Conservation (phyloP, 192 early-diverging fungal genomes). For the Obelidium mucronatum region DNA sequence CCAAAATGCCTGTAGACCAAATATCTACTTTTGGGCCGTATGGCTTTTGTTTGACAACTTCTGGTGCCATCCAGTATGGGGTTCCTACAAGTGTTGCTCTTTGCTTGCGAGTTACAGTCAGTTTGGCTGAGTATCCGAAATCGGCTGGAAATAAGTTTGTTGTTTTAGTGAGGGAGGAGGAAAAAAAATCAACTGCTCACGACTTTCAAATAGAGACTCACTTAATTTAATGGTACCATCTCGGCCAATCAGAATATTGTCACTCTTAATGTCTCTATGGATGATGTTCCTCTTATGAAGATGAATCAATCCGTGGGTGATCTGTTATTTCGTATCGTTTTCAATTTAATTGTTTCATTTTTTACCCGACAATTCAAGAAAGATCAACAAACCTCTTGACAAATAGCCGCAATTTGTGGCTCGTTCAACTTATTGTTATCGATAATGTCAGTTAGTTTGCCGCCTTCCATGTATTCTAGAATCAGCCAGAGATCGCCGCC, state of each 20-base stretch:
- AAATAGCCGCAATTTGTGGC: slow-evolving; percentile 50
- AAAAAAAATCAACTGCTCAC: neutral
- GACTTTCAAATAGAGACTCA: slow-evolving; percentile 9
- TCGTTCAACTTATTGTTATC: slow-evolving; percentile 72
- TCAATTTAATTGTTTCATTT: neutral
- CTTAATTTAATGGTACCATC: slow-evolving; percentile 47
- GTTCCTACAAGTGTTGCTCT: slow-evolving; percentile 64
- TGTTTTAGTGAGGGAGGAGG: neutral
- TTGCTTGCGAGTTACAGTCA: slow-evolving; percentile 78
- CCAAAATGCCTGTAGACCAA: slow-evolving; percentile 95
- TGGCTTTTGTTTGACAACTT: slow-evolving; percentile 64
- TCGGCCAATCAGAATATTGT: slow-evolving; percentile 64
- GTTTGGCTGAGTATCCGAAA: slow-evolving; percentile 91
- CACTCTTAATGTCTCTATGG: slow-evolving; percentile 91
- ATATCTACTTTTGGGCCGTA: slow-evolving; percentile 78
- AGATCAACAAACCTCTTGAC: slow-evolving; percentile 22
- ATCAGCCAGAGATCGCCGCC: slow-evolving; percentile 87
- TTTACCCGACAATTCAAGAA: slow-evolving; percentile 4
- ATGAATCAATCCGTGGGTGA: slow-evolving; percentile 82
- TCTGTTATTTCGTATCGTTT: slow-evolving; percentile 58
- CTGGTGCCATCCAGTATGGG: slow-evolving; percentile 65
- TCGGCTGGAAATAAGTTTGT: slow-evolving; percentile 61
- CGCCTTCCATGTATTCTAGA: slow-evolving; percentile 96
- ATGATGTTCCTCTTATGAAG: slow-evolving; percentile 86
- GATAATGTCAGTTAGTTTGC: slow-evolving; percentile 90